Evolutionary conservation across 1,284 basidiomycete species (phyloP), one percentile per base, ranked within the genome.

Genomic region (Inonotus obliquus): DNA sequence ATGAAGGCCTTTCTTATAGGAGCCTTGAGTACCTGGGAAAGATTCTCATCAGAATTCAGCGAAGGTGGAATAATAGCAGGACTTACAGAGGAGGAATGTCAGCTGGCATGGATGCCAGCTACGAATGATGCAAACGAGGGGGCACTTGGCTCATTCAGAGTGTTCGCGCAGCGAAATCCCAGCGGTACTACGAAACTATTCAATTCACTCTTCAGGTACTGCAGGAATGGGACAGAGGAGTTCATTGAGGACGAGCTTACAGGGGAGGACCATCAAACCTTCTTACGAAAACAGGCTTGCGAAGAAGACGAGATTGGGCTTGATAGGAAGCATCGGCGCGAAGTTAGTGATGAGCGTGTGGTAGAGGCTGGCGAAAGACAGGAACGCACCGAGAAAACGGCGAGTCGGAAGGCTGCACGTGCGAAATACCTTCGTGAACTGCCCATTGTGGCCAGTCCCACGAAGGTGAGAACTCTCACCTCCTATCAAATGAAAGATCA

Each of bases 101-200:
- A 32, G 19, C 25, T 19, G 21, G 57, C 57, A 14, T 59, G 57
- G 57, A 53, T 52, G 47, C 57, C 57, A 23, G 45, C 57, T 17
- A 59, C 57, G 21, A 59, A 59, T 35, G 29, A 59, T 59, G 57
- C 57, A 23, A 59, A 59, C 27, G 49, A 59, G 39, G 49, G 57
- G 17, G 48, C 49, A 9, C 49, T 59, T 10, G 57, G 27, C n/a
- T 17, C 19, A 2, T 49, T 32, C 27, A n/a, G 57, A 10, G 23
- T 59, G 1, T 57, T 19, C 25, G 29, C 44, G 2, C 17, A 19
- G 17, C 29, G 25, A 13, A 45, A 57, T 48, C 56, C 56, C 10
- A 41, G n/a, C 11, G 44, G 21, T 14, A 47, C 39, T 9, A 21
- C 29, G 2, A 21, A 35, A 25, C 17, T 23, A 4, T 57, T 57